These are phyloP conservation scores for Alternaria dauci DNA, from an alignment of 2,329 filamentous ascomycete species.

Conservation along the genomic window DNA sequence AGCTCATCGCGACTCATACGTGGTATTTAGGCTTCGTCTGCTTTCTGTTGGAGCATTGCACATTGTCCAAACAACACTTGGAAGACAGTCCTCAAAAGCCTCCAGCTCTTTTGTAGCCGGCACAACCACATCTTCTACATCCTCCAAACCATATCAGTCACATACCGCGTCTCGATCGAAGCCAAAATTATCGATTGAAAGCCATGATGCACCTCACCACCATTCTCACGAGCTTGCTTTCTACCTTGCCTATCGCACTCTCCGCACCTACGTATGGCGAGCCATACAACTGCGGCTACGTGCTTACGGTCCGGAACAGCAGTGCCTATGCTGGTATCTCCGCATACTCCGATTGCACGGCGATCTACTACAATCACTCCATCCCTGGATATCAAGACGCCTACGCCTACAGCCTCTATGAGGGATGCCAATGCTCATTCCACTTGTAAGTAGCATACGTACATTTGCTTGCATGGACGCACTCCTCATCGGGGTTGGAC, in stretches of 20 bases:
- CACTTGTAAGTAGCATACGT: not conserved
- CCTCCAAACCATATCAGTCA: not conserved
- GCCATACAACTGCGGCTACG: constrained; percentile 24
- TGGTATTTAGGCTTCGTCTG: constrained; percentile 8
- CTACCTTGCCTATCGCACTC: not conserved
- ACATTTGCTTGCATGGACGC: no score
- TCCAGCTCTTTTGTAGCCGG: not conserved
- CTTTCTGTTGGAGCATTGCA: constrained; percentile 1
- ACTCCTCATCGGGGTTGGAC: not conserved
- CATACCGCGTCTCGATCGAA: not conserved
- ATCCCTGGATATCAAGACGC: constrained; percentile 17
- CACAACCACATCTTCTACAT: not conserved
- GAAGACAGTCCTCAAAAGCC: not conserved
- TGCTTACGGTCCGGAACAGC: constrained; percentile 20
- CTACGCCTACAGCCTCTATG: constrained; percentile 17
- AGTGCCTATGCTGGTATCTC: constrained; percentile 17
- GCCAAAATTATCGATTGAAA: not conserved
- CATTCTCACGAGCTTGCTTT: not conserved
- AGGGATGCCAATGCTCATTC: constrained; percentile 19
- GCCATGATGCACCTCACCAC: not conserved
- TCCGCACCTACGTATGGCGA: constrained; percentile 8
- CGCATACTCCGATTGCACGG: constrained; percentile 8
- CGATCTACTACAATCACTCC: constrained; percentile 20
- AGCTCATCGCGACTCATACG: constrained; percentile 8
- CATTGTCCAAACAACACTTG: not conserved